Evolutionary conservation across 305 asterid genomes (phyloP), one percentile per base, ranked within the genome.

Genomic region (Fraxinus paxiana): DNA sequence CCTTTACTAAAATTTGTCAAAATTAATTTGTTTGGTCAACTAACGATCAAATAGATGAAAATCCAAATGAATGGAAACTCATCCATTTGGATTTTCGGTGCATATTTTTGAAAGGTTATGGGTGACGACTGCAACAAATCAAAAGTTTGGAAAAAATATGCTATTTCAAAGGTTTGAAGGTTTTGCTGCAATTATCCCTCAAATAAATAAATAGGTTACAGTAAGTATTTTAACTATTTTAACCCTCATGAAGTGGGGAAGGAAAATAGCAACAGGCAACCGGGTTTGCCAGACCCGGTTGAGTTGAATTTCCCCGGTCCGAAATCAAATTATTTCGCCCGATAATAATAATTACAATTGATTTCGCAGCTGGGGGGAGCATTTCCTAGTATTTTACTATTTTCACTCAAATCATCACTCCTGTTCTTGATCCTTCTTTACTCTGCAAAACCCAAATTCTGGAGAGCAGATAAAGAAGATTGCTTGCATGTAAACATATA

Each of bases 361-460:
- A 69, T 69, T 30, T 30, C 41, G 41, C 67, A 56, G 30, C 73
- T 10, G 51, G 51, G 51, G 22, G 22, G 20, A 69, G 71, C 65
- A 65, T 54, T 77, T 75, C 61, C 3, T 18, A 71, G 75, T 37
- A 37, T 37, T 37, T 37, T 37, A 37, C 51, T 18, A 31, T 56
- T 38, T 75, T 34, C 84, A 78, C 77, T 75, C 12, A 15, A 30
- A 69, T 69, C 74, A 30, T 13, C 22, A 67, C 74, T 69, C 38
- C 24, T 28, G 35, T 69, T 77, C 77, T 82, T 87, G 88, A 85
- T 85, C 82, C 86, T 80, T 81, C 38, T 83, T 75, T 46, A 51
- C 86, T 78, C 85, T 81, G 85, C 86, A n/a, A 35, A 84, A 82
- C 75, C 82, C 86, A 71, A 46, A 82, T 79, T 26, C 78, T 78